Evolutionary conservation across 495 filamentous ascomycete genomes (phyloP).

Genomic region (Tuber borchii): DNA sequence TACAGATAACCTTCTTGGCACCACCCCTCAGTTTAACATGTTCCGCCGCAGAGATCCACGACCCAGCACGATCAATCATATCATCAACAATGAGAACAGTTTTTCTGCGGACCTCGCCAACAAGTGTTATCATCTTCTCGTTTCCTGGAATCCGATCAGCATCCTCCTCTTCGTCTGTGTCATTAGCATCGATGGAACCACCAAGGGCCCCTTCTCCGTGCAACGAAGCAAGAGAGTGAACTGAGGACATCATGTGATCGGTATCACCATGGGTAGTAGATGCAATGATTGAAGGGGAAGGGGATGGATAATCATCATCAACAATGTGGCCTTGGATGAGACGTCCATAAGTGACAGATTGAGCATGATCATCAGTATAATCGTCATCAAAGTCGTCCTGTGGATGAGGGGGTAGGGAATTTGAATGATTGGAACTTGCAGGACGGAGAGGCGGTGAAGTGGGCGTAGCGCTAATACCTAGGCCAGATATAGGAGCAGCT

Average conservation of each 20-base stretch:
- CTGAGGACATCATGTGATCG: constrained; percentile 60
- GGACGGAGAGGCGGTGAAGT: constrained; percentile 21
- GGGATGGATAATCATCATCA: constrained; percentile 82
- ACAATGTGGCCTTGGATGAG: constrained; percentile 96
- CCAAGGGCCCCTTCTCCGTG: constrained; percentile 63
- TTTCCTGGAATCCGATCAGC: constrained; percentile 65
- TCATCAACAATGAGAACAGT: constrained; percentile 94
- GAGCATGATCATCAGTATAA: constrained; percentile 78
- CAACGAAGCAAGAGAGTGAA: constrained; percentile 58
- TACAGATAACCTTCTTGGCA: constrained; percentile 91
- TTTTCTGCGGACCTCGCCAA: constrained; percentile 80
- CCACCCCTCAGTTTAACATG: constrained; percentile 88
- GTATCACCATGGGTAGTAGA: constrained; percentile 48
- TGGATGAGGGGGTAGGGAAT: constrained; percentile 29
- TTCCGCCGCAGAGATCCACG: constrained; percentile 98
- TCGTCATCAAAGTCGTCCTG: constrained; percentile 54
- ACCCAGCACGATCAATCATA: constrained; percentile 95
- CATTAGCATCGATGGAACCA: constrained; percentile 70
- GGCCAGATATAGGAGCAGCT: constrained; percentile 30
- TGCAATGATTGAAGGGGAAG: constrained; percentile 55
- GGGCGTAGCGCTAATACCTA: constrained; percentile 25
- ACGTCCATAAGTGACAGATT: constrained; percentile 84
- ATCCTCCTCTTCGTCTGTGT: constrained; percentile 83
- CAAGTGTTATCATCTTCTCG: constrained; percentile 91
- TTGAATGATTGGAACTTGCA: constrained; percentile 15